phyloP scores from a whole-genome alignment of 2,329 filamentous ascomycete genomes.

The Venturia effusa region DNA sequence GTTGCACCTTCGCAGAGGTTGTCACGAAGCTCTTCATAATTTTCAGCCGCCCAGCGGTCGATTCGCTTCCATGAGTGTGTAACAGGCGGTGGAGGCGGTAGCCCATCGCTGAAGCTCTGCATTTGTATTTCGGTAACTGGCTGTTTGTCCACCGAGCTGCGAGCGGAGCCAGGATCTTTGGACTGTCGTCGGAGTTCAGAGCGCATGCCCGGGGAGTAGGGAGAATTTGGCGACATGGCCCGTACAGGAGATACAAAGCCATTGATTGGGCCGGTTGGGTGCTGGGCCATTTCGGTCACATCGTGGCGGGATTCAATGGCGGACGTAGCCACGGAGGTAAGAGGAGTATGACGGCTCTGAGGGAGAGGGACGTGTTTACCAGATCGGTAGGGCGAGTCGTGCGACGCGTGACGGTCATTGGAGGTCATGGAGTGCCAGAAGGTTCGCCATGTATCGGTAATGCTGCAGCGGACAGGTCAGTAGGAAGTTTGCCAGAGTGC shows the following conservation, averaged over 20 bases:
- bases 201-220: constrained; percentile 84
- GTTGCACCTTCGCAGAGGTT: constrained; percentile 89
- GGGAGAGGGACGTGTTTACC: constrained; percentile 82
- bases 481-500: not conserved
- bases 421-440: constrained; percentile 86
- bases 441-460: constrained; percentile 54
- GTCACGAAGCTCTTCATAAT: constrained; percentile 90
- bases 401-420: constrained; percentile 73
- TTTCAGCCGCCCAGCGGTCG: constrained; percentile 84
- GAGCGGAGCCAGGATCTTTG: constrained; percentile 47
- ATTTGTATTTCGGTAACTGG: constrained; percentile 81
- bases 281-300: constrained; percentile 38
- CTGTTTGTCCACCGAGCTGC: constrained; percentile 47
- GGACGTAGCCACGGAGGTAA: constrained; percentile 77
- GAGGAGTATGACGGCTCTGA: constrained; percentile 67
- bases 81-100: constrained; percentile 80
- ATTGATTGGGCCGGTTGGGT: constrained; percentile 34
- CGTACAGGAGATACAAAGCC: constrained; percentile 49
- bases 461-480: not conserved
- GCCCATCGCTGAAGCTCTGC: constrained; percentile 88
- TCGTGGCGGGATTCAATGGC: constrained; percentile 82
- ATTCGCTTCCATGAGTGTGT: constrained; percentile 89
- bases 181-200: constrained; percentile 60
- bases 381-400: constrained; percentile 86
- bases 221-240: constrained; percentile 51